Evolutionary conservation across 2,329 filamentous ascomycete genomes (phyloP).

Genomic region (Microcyclospora tardicrescens): DNA sequence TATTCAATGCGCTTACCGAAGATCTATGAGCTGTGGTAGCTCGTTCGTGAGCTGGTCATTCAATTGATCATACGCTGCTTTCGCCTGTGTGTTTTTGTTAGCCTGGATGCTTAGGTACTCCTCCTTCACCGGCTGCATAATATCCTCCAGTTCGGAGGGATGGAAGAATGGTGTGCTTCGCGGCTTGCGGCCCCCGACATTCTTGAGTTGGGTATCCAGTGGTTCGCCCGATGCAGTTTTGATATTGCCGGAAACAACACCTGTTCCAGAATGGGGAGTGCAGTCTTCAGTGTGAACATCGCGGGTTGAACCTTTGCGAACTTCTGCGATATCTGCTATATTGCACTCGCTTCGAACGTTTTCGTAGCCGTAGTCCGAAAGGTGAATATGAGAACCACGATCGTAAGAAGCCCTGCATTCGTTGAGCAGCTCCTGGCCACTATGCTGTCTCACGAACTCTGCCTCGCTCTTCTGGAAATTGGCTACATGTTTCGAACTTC

Average conservation of each 20-base stretch:
- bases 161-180: slow-evolving; percentile 17
- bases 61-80: slow-evolving; percentile 83
- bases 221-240: background rate
- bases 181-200: background rate
- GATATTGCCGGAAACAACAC: background rate
- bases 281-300: background rate
- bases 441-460: background rate
- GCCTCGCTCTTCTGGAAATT: too few species aligned
- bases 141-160: slow-evolving; percentile 21
- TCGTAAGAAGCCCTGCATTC: background rate
- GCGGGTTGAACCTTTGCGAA: background rate
- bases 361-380: background rate
- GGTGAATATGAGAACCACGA: background rate
- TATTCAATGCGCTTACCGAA: slow-evolving; percentile 41
- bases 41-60: slow-evolving; percentile 93
- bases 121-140: slow-evolving; percentile 19
- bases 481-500: too few species aligned
- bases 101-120: slow-evolving; percentile 17
- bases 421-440: background rate
- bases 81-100: slow-evolving; percentile 40
- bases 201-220: background rate
- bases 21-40: slow-evolving; percentile 87
- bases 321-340: background rate
- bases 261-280: background rate
- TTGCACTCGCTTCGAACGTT: background rate